Conservation (phyloP, 1,139 yeast genomes). For the Lodderomyces theae region DNA sequence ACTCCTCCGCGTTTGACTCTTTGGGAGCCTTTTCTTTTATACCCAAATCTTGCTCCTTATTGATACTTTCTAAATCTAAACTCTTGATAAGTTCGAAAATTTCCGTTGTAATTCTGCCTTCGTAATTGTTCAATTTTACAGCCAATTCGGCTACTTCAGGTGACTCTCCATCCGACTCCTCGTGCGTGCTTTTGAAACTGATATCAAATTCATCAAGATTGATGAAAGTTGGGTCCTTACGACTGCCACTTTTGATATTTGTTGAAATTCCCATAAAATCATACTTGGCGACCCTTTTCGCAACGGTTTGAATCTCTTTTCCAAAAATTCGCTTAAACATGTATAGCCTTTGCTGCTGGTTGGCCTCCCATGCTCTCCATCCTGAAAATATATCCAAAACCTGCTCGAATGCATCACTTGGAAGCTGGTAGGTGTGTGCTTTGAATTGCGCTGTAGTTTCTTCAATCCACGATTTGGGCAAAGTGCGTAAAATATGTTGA, state of each 20-base stretch:
- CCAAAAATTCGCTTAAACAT: slow-evolving; percentile 48
- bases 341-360: slow-evolving; percentile 45
- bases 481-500: slow-evolving; percentile 62
- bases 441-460: slow-evolving; percentile 22
- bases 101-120: slow-evolving; percentile 19
- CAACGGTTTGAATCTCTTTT: not conserved
- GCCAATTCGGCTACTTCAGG: not conserved
- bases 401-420: slow-evolving; percentile 50
- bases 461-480: slow-evolving; percentile 56
- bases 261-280: not conserved
- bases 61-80: not conserved
- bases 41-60: not conserved
- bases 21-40: not conserved
- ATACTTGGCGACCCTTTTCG: slow-evolving; percentile 2
- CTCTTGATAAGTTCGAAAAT: not conserved
- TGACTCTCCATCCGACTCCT: not conserved
- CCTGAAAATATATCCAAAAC: slow-evolving; percentile 59
- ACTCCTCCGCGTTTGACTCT: not conserved
- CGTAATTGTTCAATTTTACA: slow-evolving; percentile 5
- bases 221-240: slow-evolving; percentile 14
- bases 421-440: slow-evolving; percentile 35
- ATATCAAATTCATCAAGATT: slow-evolving; percentile 14
- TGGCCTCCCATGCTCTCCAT: slow-evolving; percentile 94
- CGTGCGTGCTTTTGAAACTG: not conserved
- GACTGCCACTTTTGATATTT: not conserved